Percentiles rank a stretch among this genome's conserved stretches.
Conservation (phyloP, 768 basidiomycete genomes). For the Cantharellus anzutake region DNA sequence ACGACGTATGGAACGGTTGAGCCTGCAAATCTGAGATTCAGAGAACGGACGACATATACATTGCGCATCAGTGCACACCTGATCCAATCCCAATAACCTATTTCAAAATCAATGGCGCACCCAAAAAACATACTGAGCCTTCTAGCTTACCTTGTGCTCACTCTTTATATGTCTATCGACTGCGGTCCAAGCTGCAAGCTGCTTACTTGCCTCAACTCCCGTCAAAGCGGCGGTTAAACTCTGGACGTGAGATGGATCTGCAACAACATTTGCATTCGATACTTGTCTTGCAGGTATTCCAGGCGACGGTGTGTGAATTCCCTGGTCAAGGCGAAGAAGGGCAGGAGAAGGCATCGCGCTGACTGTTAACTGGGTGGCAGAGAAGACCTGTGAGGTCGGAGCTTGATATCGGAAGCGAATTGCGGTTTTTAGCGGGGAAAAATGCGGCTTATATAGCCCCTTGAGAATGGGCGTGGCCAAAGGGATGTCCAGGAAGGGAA, state of each 20-base stretch:
- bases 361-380: not conserved
- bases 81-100: conserved; percentile 82
- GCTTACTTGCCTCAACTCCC: conserved; percentile 60
- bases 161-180: conserved; percentile 77
- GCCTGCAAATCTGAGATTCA: conserved; percentile 23
- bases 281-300: not conserved
- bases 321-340: not conserved
- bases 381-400: not conserved
- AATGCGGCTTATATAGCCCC: too few relatives aligned
- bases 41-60: not conserved
- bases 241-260: not conserved
- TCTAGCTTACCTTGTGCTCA: conserved; percentile 48
- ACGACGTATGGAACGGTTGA: conserved; percentile 96
- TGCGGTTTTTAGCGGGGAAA: too few relatives aligned
- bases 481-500: too few relatives aligned
- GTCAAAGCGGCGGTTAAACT: not conserved
- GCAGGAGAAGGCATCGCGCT: not conserved
- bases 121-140: not conserved
- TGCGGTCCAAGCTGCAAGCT: conserved; percentile 81
- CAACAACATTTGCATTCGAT: not conserved
- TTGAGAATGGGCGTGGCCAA: too few relatives aligned
- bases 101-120: not conserved
- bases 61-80: conserved; percentile 24
- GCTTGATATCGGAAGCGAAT: too few relatives aligned
- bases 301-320: not conserved